Percentiles rank a stretch among this genome's conserved stretches.
phyloP scores from a whole-genome alignment of 768 basidiomycete genomes.

The Boletus tylopilopsis region DNA sequence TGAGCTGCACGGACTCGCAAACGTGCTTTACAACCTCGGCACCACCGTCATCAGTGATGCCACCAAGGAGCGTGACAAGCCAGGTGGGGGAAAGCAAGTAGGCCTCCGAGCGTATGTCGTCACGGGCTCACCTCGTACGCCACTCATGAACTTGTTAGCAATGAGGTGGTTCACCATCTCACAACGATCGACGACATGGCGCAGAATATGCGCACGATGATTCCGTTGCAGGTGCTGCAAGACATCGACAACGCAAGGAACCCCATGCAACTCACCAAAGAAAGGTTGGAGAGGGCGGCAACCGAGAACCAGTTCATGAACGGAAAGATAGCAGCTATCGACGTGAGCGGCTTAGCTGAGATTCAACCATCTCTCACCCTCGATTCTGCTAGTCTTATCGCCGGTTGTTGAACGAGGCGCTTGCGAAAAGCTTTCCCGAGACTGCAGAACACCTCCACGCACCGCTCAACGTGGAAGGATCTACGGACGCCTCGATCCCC shows the following conservation, averaged over 20 bases:
- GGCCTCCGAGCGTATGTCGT: conserved; percentile 65
- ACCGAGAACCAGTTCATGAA: conserved; percentile 93
- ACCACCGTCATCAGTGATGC: conserved; percentile 82
- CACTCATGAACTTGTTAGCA: conserved; percentile 39
- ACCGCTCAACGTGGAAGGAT: conserved; percentile 4
- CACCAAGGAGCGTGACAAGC: conserved; percentile 73
- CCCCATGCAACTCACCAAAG: conserved; percentile 78
- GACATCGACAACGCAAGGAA: conserved; percentile 81
- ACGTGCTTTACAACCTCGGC: conserved; percentile 75
- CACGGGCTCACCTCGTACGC: background rate
- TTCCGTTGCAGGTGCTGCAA: conserved; percentile 70
- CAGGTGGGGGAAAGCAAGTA: conserved; percentile 69
- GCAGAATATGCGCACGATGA: conserved; percentile 55
- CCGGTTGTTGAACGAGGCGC: conserved; percentile 60
- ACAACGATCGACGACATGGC: conserved; percentile 66
- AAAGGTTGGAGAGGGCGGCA: conserved; percentile 76
- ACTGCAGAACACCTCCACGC: conserved; percentile 26
- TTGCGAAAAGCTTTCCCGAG: conserved; percentile 71
- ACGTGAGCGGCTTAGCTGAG: conserved; percentile 40
- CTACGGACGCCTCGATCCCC: conserved; percentile 1
- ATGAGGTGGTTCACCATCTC: conserved; percentile 71
- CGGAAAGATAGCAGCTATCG: conserved; percentile 77
- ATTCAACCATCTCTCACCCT: conserved; percentile 1
- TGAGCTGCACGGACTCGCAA: conserved; percentile 72
- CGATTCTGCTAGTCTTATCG: conserved; percentile 57